phyloP scores from a whole-genome alignment of 2,329 filamentous ascomycete species.

The Cladophialophora psammophila region DNA sequence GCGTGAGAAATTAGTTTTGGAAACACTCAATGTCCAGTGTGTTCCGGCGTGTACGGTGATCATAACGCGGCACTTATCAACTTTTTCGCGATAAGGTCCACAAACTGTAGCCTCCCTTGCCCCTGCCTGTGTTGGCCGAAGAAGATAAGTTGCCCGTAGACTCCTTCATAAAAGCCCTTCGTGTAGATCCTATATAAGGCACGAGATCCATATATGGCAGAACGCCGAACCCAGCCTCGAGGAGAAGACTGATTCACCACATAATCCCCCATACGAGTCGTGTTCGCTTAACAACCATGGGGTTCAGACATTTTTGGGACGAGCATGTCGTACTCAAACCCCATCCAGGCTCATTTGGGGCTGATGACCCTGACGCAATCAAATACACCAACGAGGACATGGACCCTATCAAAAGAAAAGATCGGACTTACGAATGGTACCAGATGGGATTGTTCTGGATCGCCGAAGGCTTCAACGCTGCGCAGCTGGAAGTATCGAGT shows the following conservation, averaged over 20 bases:
- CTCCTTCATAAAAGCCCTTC: background rate
- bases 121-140: background rate
- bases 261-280: background rate
- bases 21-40: background rate
- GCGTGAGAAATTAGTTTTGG: slow-evolving; percentile 3
- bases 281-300: background rate
- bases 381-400: slow-evolving; percentile 29
- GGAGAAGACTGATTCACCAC: background rate
- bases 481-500: slow-evolving; percentile 26
- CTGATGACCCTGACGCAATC: slow-evolving; percentile 18
- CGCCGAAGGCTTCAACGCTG: slow-evolving; percentile 27
- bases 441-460: slow-evolving; percentile 31
- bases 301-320: slow-evolving; percentile 24
- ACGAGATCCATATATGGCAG: background rate
- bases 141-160: background rate
- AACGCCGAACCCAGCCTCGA: background rate
- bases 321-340: slow-evolving; percentile 29
- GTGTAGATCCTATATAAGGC: background rate
- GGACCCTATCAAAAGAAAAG: slow-evolving; percentile 28
- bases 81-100: background rate
- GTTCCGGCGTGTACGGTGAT: background rate
- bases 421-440: slow-evolving; percentile 29
- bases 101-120: background rate
- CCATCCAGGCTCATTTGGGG: slow-evolving; percentile 22
- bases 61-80: background rate